Conservation (phyloP, 148 eudicot genomes). For the Cornus controversa region DNA sequence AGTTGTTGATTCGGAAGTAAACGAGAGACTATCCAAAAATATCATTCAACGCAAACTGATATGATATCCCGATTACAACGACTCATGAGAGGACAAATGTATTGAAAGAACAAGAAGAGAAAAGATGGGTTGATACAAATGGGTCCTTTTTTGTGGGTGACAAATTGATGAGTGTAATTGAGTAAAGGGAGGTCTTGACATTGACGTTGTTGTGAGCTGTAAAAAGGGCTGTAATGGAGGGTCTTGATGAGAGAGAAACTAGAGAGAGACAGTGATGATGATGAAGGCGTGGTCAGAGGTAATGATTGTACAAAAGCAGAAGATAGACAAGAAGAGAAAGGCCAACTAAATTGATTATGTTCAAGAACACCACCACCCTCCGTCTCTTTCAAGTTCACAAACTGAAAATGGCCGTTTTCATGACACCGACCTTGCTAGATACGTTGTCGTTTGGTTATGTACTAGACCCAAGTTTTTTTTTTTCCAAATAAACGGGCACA, state of each 20-base stretch:
- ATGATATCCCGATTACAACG: no score
- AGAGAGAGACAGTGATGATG: background rate
- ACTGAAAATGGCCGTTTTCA: no score
- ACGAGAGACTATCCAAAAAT: no score
- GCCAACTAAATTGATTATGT: background rate
- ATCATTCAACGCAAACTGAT: no score
- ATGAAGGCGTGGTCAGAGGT: background rate
- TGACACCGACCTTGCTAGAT: no score
- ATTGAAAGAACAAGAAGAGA: background rate
- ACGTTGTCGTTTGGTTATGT: no score
- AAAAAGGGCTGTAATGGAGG: constrained; percentile 4
- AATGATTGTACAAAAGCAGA: constrained; percentile 6
- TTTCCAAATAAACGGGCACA: no score
- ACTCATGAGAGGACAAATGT: background rate
- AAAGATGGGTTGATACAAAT: background rate
- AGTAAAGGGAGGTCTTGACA: background rate
- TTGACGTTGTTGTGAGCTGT: background rate
- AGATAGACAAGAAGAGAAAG: background rate
- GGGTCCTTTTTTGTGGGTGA: background rate
- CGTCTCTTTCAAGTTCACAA: background rate
- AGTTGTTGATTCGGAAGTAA: background rate
- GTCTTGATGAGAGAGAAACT: background rate
- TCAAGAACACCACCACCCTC: background rate
- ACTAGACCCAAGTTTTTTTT: no score
- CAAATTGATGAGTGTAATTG: background rate